Evolutionary conservation across 2,329 filamentous ascomycete species (phyloP).

Genomic region (Didymosphaeria variabile): DNA sequence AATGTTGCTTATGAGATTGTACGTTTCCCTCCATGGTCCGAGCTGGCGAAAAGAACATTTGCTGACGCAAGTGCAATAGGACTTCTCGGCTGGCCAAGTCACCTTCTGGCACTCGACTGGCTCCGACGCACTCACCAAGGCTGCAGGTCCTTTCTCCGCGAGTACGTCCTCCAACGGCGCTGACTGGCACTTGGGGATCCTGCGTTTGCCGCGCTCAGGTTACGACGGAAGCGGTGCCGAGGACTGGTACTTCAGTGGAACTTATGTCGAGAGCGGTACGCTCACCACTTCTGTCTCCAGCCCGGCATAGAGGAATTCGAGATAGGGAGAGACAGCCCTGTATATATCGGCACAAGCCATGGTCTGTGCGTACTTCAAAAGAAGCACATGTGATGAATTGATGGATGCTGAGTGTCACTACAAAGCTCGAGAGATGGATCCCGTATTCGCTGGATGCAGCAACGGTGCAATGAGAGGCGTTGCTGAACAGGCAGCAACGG

Average conservation of each 20-base stretch:
- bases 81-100: conserved; percentile 70
- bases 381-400: background rate
- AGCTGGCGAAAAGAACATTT: background rate
- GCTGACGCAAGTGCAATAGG: conserved; percentile 40
- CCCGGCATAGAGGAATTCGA: conserved; percentile 18
- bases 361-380: too few relatives aligned
- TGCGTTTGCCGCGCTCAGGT: conserved; percentile 69
- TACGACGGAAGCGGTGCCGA: conserved; percentile 63
- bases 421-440: background rate
- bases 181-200: conserved; percentile 77
- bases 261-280: conserved; percentile 72
- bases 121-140: conserved; percentile 63
- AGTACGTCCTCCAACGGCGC: conserved; percentile 72
- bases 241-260: conserved; percentile 76
- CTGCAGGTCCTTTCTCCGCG: conserved; percentile 67
- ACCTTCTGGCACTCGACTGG: conserved; percentile 76
- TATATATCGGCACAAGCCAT: background rate
- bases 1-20: conserved; percentile 78
- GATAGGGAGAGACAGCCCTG: background rate
- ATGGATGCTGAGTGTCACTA: background rate
- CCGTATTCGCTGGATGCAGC: too few relatives aligned
- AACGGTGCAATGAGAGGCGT: too few relatives aligned
- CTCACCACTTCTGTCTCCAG: conserved; percentile 46
- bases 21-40: conserved; percentile 21
- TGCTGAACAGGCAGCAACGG: background rate